These are phyloP conservation scores for Torulaspora franciscae DNA, from an alignment of 805 yeast species.

Conservation along the genomic window DNA sequence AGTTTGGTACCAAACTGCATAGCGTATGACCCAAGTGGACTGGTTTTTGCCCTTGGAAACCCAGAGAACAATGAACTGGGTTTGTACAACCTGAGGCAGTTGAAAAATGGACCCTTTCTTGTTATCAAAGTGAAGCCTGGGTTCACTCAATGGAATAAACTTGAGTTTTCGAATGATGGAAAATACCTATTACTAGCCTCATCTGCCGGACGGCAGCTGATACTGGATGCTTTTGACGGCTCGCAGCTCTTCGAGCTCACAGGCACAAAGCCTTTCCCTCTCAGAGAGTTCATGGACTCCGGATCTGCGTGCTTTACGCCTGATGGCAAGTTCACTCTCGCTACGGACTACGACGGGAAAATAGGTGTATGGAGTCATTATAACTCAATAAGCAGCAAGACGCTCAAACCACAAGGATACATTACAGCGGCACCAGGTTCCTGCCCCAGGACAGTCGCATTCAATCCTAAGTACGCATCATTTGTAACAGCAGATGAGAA, in stretches of 20 bases:
- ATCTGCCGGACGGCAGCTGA: conserved; percentile 51
- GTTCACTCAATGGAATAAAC: conserved; percentile 49
- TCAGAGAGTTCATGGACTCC: conserved; percentile 43
- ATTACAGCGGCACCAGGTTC: conserved; percentile 33
- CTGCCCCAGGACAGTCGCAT: conserved; percentile 39
- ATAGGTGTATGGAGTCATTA: conserved; percentile 50
- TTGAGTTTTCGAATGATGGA: conserved; percentile 79
- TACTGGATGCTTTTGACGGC: conserved; percentile 70
- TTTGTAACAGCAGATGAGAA: conserved; percentile 38
- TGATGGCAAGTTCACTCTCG: conserved; percentile 58
- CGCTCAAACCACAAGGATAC: conserved; percentile 27
- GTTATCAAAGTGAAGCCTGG: conserved; percentile 39
- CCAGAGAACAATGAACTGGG: conserved; percentile 43
- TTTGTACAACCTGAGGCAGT: conserved; percentile 57
- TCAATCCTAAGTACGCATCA: conserved; percentile 41
- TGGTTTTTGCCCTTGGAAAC: conserved; percentile 67
- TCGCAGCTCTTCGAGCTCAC: conserved; percentile 41
- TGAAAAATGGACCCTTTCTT: conserved; percentile 54
- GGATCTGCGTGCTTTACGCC: conserved; percentile 60
- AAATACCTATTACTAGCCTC: conserved; percentile 56
- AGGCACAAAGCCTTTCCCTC: conserved; percentile 47
- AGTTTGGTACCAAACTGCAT: conserved; percentile 51
- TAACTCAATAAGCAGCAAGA: conserved; percentile 30
- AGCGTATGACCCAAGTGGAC: conserved; percentile 80
- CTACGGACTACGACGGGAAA: conserved; percentile 54